A percentile compares a stretch with the other conserved stretches of the same genome.
These are phyloP conservation scores for Marchantia paleacea DNA, from an alignment of 225 moss, liverwort and hornwort species.

Conservation along the genomic window DNA sequence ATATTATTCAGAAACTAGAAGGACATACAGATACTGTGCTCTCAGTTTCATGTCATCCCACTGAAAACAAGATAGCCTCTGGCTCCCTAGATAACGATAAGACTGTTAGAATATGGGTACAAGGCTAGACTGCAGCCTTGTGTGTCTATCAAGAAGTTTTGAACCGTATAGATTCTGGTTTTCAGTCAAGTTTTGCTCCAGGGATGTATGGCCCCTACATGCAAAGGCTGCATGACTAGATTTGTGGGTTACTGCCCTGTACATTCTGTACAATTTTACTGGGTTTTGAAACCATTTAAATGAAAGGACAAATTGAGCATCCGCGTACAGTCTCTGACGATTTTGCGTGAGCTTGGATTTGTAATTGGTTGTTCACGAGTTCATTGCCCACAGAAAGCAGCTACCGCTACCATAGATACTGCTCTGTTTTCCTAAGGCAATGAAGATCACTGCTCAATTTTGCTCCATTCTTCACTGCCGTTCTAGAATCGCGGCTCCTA, in stretches of 20 bases:
- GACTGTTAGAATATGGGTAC: conserved; percentile 85
- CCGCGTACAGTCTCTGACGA: neutral
- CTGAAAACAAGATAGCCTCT: conserved; percentile 91
- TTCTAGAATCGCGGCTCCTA: too few relatives aligned
- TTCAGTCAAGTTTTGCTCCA: neutral
- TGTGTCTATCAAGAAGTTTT: neutral
- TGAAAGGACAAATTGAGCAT: neutral
- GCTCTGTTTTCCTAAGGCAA: too few relatives aligned
- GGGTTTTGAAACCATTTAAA: conserved; percentile 12
- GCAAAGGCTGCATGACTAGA: neutral
- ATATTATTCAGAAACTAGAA: conserved; percentile 82
- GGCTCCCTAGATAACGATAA: conserved; percentile 72
- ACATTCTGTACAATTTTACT: conserved; percentile 26
- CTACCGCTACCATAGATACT: too few relatives aligned
- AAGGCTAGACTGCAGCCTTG: conserved; percentile 43
- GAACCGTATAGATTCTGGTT: neutral
- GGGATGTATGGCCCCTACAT: neutral
- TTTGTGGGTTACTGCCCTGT: conserved; percentile 10
- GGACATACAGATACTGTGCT: conserved; percentile 86
- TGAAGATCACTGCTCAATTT: too few relatives aligned
- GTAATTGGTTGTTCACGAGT: too few relatives aligned
- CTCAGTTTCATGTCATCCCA: conserved; percentile 84
- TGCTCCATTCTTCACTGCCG: too few relatives aligned
- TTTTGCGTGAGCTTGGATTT: too few relatives aligned
- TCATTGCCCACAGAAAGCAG: too few relatives aligned